Base-by-base conservation (phyloP, 306 rosid genomes). In the Gastrolobium villosum region DNA sequence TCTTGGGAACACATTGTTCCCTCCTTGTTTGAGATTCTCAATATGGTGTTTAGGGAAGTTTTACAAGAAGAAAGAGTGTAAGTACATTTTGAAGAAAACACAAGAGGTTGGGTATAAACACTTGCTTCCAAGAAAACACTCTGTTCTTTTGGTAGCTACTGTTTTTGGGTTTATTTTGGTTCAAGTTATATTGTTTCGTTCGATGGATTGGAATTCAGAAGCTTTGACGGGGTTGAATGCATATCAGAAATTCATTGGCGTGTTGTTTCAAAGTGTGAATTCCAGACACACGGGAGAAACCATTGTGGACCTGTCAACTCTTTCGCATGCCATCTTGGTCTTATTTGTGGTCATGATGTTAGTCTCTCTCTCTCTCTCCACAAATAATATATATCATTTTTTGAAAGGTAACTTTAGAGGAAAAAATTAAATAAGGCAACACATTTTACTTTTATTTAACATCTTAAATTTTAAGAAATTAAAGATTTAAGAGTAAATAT, bases 221-320 rank as follows among this genome's bases (percentile, higher is more conserved):
- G 82, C 65, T 36, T 28, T 87, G 70, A 66, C 9, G 50, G 90
- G 86, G 10, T 2, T 87, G 67, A 76, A 53, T 69, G n/a, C 7
- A 6, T 83, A 86, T 55, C 81, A 91, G 69, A 89, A 84, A 62
- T 6, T 86, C 13, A 40, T 82, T 39, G 91, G 88, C 0, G 62
- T 85, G 8, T 45, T 84, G 26, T 89, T 91, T 37, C 85, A 82
- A 52, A 72, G 78, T n/a, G 85, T 80, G 37, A 91, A 89, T 81
- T 84, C 96, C 1, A 81, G 93, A 41, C 93, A 89, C 37, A 28
- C 93, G 0, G 93, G 96, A 1, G 90, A 87, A 75, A 77, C 86
- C 10, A 75, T 89, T 1, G 62, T 87, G 30, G 92, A 91, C 48
- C 6, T 91, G 10, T 87, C 90, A 6, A 44, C 44, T 5, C 13